Conservation (phyloP, 345 rosid genomes). For the Arabidopsis arenosa region DNA sequence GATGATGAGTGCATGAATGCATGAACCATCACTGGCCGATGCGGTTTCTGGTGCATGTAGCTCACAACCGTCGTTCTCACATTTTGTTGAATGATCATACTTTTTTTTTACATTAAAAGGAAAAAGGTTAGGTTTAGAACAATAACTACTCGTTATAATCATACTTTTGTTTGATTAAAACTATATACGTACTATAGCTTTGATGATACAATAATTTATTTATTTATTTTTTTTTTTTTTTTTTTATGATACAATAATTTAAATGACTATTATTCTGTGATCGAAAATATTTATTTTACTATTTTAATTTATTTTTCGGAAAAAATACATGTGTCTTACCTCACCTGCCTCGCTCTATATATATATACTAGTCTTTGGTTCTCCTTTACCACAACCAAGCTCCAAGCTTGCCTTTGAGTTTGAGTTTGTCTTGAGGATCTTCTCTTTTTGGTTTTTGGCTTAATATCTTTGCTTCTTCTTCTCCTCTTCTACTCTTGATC, state of each 20-base stretch:
- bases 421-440: conserved; percentile 16
- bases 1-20: neutral
- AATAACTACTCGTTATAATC: neutral
- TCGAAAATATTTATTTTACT: neutral
- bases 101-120: neutral
- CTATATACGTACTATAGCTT: neutral
- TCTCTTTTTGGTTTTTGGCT: neutral
- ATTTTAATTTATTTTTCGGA: neutral
- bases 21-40: conserved; percentile 22
- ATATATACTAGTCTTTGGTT: conserved; percentile 22
- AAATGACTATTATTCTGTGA: neutral
- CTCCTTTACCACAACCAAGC: conserved; percentile 14
- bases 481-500: neutral
- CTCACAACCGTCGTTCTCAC: conserved; percentile 9
- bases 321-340: neutral
- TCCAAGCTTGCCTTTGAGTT: conserved; percentile 20
- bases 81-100: neutral
- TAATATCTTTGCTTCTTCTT: conserved; percentile 4
- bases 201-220: neutral
- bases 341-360: conserved; percentile 18
- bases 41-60: neutral
- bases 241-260: neutral
- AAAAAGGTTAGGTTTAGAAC: neutral
- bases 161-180: neutral
- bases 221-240: no score